Base-by-base conservation (phyloP, 2,329 filamentous ascomycete species). In the Malbranchea cinnamomea region DNA sequence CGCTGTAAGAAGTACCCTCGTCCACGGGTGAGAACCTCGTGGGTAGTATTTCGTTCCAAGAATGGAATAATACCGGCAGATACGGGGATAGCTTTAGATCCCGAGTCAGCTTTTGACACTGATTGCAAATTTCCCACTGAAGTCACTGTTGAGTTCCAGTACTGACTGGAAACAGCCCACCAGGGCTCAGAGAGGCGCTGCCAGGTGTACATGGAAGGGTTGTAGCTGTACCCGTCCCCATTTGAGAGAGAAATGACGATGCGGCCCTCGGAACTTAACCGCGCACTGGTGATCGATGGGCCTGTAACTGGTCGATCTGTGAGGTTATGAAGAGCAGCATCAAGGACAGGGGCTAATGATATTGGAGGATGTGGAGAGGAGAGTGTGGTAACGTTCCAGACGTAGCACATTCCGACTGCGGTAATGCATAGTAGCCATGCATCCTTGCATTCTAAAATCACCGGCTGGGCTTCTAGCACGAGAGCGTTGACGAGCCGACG, bases 91-190 rank as follows among this genome's bases (percentile, higher is more conserved):
- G 64, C 61, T 36, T 60, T 63, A 6, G 60, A 44, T n/a, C 60
- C 53, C 6, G 60, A 56, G 23, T 63, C 62, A 2, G 72, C 63
- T 0, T 76, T 73, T 5, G 76, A 67, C 6, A 74, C 73, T 1
- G 74, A 76, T 40, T 83, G 75, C 21, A 93, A 57, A 29, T 84
- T 80, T 27, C 79, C 76, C 31, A 93, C 74, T 1, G 84, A 84
- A 2, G 83, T 84, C 46, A 94, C 89, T 31, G 84, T 92, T 1
- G 84, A 91, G 54, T 98, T 95, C 91, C 89, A 98, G 53, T 98
- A 98, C 50, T 98, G 89, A 43, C 82, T 92, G 11, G 85, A 85
- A 0, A 95, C 84, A 0, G 87, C 87, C 84, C 89, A 98, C 89
- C 89, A 98, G 2, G 82, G 71, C 50, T 98, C 91, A 2, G 84